Conservation (phyloP, 768 basidiomycete genomes). For the Ephemerocybe angulata region DNA sequence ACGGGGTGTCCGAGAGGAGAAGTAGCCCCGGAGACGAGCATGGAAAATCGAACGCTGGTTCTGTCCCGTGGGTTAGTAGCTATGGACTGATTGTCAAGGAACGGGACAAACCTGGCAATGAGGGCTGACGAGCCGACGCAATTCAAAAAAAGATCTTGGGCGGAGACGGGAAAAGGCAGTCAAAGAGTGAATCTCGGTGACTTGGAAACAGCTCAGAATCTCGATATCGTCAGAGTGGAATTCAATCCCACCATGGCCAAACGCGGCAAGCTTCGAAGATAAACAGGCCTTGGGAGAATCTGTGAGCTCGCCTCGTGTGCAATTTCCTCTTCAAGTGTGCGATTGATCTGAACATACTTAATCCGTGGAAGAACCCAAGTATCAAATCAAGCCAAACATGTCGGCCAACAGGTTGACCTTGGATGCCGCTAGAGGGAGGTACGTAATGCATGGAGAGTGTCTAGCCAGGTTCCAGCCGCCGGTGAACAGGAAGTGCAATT, state of each 20-base stretch:
- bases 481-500: too few relatives aligned
- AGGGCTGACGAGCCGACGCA: neutral
- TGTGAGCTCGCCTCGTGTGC: neutral
- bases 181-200: slow-evolving; percentile 2
- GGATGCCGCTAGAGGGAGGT: too few relatives aligned
- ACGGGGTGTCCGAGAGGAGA: slow-evolving; percentile 3
- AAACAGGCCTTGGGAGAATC: neutral
- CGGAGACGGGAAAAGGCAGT: neutral
- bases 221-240: neutral
- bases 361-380: too few relatives aligned
- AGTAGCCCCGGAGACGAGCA: slow-evolving; percentile 1
- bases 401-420: too few relatives aligned
- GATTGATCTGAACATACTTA: too few relatives aligned
- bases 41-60: neutral
- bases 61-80: slow-evolving; percentile 2
- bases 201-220: slow-evolving; percentile 1
- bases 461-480: too few relatives aligned
- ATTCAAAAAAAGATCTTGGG: neutral
- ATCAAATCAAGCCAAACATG: neutral
- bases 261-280: neutral
- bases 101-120: neutral
- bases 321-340: neutral
- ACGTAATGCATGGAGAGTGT: too few relatives aligned
- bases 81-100: slow-evolving; percentile 2
- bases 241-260: neutral